Conservation (phyloP, 1,284 basidiomycete species). For the Sporisorium iseilematis-ciliati region DNA sequence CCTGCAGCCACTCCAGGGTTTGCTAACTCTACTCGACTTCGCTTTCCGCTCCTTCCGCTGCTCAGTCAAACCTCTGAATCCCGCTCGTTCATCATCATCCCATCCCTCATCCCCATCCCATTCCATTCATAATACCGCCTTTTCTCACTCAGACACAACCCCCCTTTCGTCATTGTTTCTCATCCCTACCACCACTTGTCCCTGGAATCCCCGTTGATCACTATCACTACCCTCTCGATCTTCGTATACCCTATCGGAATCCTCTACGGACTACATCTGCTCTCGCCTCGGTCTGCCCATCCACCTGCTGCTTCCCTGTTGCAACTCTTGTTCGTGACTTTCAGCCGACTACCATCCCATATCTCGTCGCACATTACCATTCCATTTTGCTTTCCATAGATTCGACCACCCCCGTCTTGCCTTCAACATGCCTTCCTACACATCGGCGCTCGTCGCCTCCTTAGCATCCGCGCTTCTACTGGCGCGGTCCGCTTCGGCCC, state of each 20-base stretch:
- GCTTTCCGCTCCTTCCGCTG: not conserved
- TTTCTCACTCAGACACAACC: too few species aligned
- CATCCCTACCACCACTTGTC: too few species aligned
- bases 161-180: too few species aligned
- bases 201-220: too few species aligned
- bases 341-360: not conserved
- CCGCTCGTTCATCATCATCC: conserved; percentile 3
- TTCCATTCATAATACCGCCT: not conserved
- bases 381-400: not conserved
- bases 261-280: too few species aligned
- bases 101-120: not conserved
- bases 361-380: not conserved
- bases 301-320: not conserved
- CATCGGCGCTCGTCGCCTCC: conserved; percentile 38
- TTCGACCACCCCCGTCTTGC: not conserved
- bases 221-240: too few species aligned
- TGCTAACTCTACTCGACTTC: conserved; percentile 2
- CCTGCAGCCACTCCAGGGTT: conserved; percentile 6
- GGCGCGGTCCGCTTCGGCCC: conserved; percentile 9
- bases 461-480: conserved; percentile 31
- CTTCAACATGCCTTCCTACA: conserved; percentile 25
- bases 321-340: too few species aligned
- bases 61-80: too few species aligned
- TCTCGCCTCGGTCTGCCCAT: not conserved
- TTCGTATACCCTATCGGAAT: too few species aligned